Base-by-base conservation (phyloP, 2,329 filamentous ascomycete species). In the Tothia fuscella region DNA sequence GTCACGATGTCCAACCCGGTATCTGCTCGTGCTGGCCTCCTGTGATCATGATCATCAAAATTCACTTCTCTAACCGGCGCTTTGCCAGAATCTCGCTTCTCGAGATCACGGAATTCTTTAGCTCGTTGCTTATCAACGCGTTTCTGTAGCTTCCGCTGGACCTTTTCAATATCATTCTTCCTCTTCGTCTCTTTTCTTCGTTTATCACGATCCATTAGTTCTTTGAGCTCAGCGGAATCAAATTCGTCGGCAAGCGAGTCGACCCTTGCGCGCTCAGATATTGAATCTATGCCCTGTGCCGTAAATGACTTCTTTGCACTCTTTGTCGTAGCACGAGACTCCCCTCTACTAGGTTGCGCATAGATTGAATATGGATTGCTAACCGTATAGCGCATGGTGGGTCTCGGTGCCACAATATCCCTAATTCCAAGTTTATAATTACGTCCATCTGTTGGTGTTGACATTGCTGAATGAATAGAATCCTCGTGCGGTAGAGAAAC, bases 141-240 rank as follows among this genome's bases (percentile, higher is more conserved):
- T 26, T 16, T 22, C 46, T 74, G 66, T 28, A 91, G 62, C 44
- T 73, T 76, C 41, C 72, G 71, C 49, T 82, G 76, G 19, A 79
- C 62, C 48, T 72, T 76, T 47, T 85, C 77, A 47, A 78, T 74
- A 17, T 89, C 80, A 28, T 71, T 70, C 44, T 73, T 67, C 41
- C 72, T 74, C 61, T 83, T 88, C 56, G 78, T 77, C 50, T 94
- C 84, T 49, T 74, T 77, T 44, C 91, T 74, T 52, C 88, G 76
- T 49, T 80, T 72, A 54, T 98, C 91, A 46, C 91, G 71, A 52
- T 98, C 91, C 74, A 98, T 81, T 22, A 96, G 68, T 56, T 93
- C 83, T 45, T 89, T 75, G 29, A 98, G 60, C 51, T 86, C 88
- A 40, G 81, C 76, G 3, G 91, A 82, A 60, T 86, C 85, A 42